A percentile compares a stretch with the other conserved stretches of the same genome.
These are phyloP conservation scores for Centrapalus pauciflorus DNA, from an alignment of 129 eudicot genomes.

Conservation along the genomic window DNA sequence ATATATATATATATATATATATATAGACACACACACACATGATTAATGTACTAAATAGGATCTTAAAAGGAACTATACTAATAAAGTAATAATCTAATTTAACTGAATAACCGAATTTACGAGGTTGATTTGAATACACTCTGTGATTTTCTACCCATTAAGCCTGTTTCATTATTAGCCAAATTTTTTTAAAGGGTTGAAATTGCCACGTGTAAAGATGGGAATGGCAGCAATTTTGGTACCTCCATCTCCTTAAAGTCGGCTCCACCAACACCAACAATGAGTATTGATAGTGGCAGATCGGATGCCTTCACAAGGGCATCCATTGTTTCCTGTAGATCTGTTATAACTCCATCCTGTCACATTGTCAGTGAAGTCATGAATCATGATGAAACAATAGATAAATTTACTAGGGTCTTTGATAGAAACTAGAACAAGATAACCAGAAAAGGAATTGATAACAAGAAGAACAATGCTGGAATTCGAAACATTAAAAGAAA, in stretches of 20 bases:
- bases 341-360: constrained; percentile 97
- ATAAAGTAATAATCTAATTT: not conserved
- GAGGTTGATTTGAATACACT: too few species aligned
- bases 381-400: not conserved
- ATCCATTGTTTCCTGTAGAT: constrained; percentile 93
- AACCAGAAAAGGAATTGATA: too few species aligned
- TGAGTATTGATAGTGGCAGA: constrained; percentile 86
- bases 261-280: constrained; percentile 98
- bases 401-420: not conserved
- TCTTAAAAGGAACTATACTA: not conserved
- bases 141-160: too few species aligned
- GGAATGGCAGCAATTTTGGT: not conserved
- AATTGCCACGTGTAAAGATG: constrained; percentile 8
- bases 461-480: too few species aligned
- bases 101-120: too few species aligned
- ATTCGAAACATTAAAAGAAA: too few species aligned
- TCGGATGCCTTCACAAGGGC: constrained; percentile 93
- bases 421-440: not conserved
- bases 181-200: too few species aligned
- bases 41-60: too few species aligned
- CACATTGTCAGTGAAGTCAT: not conserved
- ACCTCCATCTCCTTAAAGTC: constrained; percentile 99
- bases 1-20: too few species aligned
- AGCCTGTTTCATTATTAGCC: too few species aligned
- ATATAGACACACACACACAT: too few species aligned